Conservation (phyloP, 1,284 basidiomycete genomes). For the Malassezia psittaci region DNA sequence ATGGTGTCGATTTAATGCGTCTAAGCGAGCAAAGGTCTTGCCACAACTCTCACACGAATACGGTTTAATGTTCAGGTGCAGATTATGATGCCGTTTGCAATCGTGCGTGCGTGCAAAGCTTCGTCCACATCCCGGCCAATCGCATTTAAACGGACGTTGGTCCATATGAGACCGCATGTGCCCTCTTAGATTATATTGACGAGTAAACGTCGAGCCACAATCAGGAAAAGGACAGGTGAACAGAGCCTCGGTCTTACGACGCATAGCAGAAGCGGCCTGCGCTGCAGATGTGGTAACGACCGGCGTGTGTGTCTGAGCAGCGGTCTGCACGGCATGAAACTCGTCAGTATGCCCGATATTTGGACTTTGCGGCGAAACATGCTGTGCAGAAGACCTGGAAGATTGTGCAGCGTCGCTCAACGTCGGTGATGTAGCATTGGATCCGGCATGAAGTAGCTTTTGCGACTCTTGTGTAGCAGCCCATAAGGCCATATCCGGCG, state of each 20-base stretch:
- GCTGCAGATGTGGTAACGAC: conserved; percentile 83
- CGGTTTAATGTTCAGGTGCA: conserved; percentile 68
- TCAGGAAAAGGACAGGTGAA: conserved; percentile 88
- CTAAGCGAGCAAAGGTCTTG: conserved; percentile 83
- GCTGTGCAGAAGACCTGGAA: not conserved
- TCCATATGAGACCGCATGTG: conserved; percentile 93
- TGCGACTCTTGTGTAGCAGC: not conserved
- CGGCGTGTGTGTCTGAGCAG: conserved; percentile 19
- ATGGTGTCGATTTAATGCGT: conserved; percentile 64
- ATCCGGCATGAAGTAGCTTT: not conserved
- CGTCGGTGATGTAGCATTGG: not conserved
- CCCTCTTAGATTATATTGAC: conserved; percentile 57
- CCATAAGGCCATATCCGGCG: conserved; percentile 1
- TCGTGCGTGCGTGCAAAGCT: conserved; percentile 89
- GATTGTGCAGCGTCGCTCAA: conserved; percentile 2
- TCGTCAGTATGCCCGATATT: not conserved
- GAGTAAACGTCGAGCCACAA: conserved; percentile 70
- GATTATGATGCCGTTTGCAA: conserved; percentile 63
- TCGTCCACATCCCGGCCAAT: conserved; percentile 84
- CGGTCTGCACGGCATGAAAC: conserved; percentile 1
- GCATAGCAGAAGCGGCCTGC: conserved; percentile 76
- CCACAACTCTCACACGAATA: conserved; percentile 84
- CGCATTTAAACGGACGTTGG: conserved; percentile 82
- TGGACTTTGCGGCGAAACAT: not conserved
- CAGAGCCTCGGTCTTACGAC: conserved; percentile 76